Evolutionary conservation across 306 rosid species (phyloP), one percentile per base, ranked within the genome.

Genomic region (Hippophae gyantsensis): DNA sequence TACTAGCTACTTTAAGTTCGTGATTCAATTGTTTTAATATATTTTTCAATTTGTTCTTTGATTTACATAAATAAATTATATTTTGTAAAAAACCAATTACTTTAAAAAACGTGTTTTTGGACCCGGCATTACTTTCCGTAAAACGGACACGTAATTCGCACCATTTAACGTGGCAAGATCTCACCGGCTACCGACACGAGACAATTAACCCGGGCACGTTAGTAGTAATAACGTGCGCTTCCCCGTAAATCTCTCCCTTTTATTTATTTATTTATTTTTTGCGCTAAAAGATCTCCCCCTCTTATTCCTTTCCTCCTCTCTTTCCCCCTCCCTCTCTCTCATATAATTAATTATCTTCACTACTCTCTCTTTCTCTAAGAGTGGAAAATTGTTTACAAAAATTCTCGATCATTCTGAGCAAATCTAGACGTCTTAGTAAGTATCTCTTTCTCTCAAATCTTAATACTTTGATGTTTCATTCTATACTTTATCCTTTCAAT

Each of bases 151-250:
- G 79, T 54, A 46, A 46, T 47, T 48, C 11, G 38, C 51, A 52
- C 12, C 27, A 13, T 11, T 48, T 64, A 52, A 64, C 80, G 81
- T 56, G 79, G 54, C 54, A 8, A 1, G 8, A 56, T 61, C 62
- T 42, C 27, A 65, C 7, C 61, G 63, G 78, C 59, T 65, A 84
- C 95, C 90, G 90, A 84, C 95, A 77, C 3, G 1, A 46, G 55
- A 64, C 78, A 49, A 38, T 48, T 32, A 32, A 32, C 13, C 54
- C 53, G 45, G 43, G 68, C 76, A 42, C 76, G 68, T 70, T 13
- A 18, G 1, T 18, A 18, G 65, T 53, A 18, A 72, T 74, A 76
- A 70, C 71, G 7, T 79, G 72, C 81, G 58, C 87, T 56, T 2
- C 56, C 46, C 6, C 54, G 42, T 38, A 26, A 49, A 41, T 48